Base-by-base conservation (phyloP, 2,329 filamentous ascomycete genomes). In the Fusarium sulawesiense region DNA sequence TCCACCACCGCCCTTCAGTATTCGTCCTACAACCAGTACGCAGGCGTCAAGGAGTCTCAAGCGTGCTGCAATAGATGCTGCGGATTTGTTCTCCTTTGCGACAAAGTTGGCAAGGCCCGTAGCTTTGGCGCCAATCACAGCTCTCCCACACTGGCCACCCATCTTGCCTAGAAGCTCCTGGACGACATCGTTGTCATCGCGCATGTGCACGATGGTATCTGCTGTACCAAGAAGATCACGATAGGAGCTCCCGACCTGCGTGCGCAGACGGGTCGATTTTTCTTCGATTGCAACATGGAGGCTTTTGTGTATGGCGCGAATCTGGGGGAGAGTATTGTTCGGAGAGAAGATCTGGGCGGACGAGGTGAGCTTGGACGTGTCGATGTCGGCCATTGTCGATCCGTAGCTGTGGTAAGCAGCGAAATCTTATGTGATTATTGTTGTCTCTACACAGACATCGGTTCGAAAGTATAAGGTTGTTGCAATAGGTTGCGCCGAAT, bases 181-280 rank as follows among this genome's bases (percentile, higher is more conserved):
- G 18, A 93, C 91, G 14, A 84, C 82, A 65, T 91, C 87, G 82
- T 96, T 95, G 77, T 95, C 90, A 41, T 81, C 81, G 72, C 93
- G 92, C 93, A 98, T 97, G 65, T 90, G 87, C 57, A 98, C 92
- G 72, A 98, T 98, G n/a, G 91, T 91, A 81, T 98, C 94, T 57
- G 95, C 95, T 0, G 95, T 98, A 55, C 93, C 93, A 27, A 98
- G 89, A 11, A 98, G 89, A 75, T 96, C 93, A 72, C 95, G 92
- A 80, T 98, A 98, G 76, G 87, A 89, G 62, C 83, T 85, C 71
- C 89, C 89, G 66, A 91, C 89, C 77, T 89, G 87, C 20, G 85
- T 89, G 72, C 89, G 88, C 75, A 91, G 83, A 32, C 88, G 88
- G 51, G 82, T 83, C 34, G 87, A 84, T 74, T 89, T 89, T 77